A percentile compares a stretch with the other conserved stretches of the same genome.
phyloP scores from a whole-genome alignment of 768 basidiomycete species.

The Boletellus ananas region DNA sequence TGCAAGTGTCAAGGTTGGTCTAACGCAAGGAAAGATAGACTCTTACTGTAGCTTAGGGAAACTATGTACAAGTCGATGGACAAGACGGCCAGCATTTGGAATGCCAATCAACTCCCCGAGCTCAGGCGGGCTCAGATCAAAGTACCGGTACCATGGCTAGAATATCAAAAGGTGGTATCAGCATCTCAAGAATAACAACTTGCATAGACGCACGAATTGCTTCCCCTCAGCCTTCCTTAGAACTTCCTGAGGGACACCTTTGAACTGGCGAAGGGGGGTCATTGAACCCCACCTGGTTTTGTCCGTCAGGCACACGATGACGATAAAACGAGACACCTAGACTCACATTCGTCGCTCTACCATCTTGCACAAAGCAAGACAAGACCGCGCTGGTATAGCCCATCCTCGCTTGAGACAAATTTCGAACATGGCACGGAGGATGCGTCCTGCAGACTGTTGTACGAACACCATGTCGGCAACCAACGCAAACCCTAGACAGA shows the following conservation, averaged over 20 bases:
- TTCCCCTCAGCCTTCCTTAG: conserved; percentile 92
- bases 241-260: conserved; percentile 80
- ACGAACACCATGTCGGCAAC: conserved; percentile 95
- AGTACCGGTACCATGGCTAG: conserved; percentile 95
- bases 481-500: conserved; percentile 63
- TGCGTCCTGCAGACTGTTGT: conserved; percentile 95
- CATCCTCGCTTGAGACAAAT: conserved; percentile 98
- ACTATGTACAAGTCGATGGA: conserved; percentile 89
- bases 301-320: not conserved
- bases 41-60: conserved; percentile 92
- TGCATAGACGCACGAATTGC: conserved; percentile 79
- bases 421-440: conserved; percentile 94
- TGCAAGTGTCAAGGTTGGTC: conserved; percentile 24
- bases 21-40: not conserved
- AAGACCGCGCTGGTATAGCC: conserved; percentile 90
- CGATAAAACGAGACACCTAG: too few relatives aligned
- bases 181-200: conserved; percentile 9
- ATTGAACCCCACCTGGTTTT: conserved; percentile 87
- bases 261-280: conserved; percentile 96
- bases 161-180: not conserved
- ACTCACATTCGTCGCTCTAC: conserved; percentile 79
- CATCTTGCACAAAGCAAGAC: conserved; percentile 95
- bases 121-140: conserved; percentile 87
- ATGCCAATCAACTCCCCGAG: conserved; percentile 94
- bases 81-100: conserved; percentile 86